Percentiles rank a stretch among this genome's conserved stretches.
Evolutionary conservation across 1,284 basidiomycete species (phyloP).

Genomic region (Melampsora americana): DNA sequence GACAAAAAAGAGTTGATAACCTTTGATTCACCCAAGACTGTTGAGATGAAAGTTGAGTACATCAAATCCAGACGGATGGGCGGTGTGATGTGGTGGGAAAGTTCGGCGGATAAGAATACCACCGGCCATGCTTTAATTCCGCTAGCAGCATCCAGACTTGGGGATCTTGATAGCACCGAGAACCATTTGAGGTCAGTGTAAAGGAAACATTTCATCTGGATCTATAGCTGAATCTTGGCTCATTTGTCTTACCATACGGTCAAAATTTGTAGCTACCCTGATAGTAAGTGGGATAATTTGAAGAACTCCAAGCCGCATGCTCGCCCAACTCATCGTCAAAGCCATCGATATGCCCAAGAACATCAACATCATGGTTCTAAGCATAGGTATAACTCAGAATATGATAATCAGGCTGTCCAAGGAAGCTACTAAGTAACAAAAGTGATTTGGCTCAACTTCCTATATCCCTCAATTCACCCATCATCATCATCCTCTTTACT

Average conservation of each 20-base stretch:
- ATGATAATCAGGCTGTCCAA: conserved; percentile 20
- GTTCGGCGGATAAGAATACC: conserved; percentile 34
- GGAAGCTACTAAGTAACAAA: conserved; percentile 33
- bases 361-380: conserved; percentile 2
- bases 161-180: conserved; percentile 25
- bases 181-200: conserved; percentile 37
- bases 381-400: neutral
- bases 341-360: neutral
- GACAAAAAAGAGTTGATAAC: conserved; percentile 33
- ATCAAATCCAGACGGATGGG: conserved; percentile 22
- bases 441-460: neutral
- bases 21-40: conserved; percentile 38
- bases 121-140: conserved; percentile 29
- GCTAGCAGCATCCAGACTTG: conserved; percentile 37
- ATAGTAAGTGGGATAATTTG: conserved; percentile 43
- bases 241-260: neutral
- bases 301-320: neutral
- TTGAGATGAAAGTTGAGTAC: conserved; percentile 28
- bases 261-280: conserved; percentile 23
- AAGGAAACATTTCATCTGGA: neutral
- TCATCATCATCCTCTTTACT: neutral
- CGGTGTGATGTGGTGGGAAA: conserved; percentile 45
- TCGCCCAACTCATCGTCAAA: neutral
- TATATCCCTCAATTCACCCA: neutral
- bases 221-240: neutral